Evolutionary conservation across 2,329 filamentous ascomycete genomes (phyloP).

Genomic region (Hypoxylon sp.): DNA sequence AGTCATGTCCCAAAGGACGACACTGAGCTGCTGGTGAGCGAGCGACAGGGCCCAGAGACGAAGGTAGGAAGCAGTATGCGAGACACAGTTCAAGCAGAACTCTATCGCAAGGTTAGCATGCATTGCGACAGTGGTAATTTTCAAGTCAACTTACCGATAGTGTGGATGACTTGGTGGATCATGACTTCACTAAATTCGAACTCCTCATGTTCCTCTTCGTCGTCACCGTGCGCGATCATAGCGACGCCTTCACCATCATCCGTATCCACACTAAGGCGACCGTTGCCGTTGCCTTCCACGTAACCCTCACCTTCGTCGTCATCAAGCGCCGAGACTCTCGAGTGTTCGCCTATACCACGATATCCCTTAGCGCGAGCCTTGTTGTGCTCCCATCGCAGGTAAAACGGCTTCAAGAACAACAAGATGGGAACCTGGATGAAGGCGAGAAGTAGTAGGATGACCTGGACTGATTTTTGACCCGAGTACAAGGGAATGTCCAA

Average conservation of each 20-base stretch:
- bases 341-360: conserved; percentile 90
- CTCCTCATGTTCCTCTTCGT: conserved; percentile 89
- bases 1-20: conserved; percentile 97
- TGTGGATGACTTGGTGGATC: conserved; percentile 99
- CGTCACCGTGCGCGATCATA: conserved; percentile 62
- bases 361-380: conserved; percentile 88
- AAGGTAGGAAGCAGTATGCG: conserved; percentile 97
- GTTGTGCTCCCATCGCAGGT: conserved; percentile 94
- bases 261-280: conserved; percentile 74
- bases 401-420: conserved; percentile 95
- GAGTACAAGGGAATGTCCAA: conserved; percentile 80
- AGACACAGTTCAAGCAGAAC: conserved; percentile 99
- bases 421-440: conserved; percentile 89
- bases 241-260: conserved; percentile 74
- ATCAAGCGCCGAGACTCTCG: conserved; percentile 88
- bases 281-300: conserved; percentile 69
- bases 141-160: conserved; percentile 77
- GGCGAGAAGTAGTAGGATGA: conserved; percentile 83
- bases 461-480: conserved; percentile 81
- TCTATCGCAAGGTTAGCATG: conserved; percentile 67
- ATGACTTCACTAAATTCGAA: conserved; percentile 98
- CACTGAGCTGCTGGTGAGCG: conserved; percentile 96
- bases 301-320: conserved; percentile 81
- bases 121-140: neutral
- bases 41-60: conserved; percentile 98